Evolutionary conservation across 352 stramenopile genomes (phyloP).

Genomic region (Phytophthora sp.): DNA sequence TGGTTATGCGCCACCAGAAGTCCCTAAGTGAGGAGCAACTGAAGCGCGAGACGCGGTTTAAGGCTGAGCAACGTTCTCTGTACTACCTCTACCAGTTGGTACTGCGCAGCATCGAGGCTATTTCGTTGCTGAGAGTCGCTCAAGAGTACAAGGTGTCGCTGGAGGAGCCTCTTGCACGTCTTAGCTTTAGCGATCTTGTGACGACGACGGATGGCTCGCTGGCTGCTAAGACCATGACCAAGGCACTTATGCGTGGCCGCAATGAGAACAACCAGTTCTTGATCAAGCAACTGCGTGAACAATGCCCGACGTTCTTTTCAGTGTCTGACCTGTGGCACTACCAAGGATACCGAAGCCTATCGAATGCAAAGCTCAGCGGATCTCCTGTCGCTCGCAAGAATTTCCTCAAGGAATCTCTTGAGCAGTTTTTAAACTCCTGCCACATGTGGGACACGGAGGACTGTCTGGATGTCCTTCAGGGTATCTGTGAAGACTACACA

Average conservation of each 20-base stretch:
- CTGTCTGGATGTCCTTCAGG: conserved; percentile 75
- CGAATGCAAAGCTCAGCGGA: conserved; percentile 74
- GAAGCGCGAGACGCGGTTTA: conserved; percentile 77
- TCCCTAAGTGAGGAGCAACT: conserved; percentile 73
- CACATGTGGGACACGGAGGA: conserved; percentile 88
- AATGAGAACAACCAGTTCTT: conserved; percentile 87
- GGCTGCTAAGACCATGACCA: conserved; percentile 80
- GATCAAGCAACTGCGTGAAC: conserved; percentile 82
- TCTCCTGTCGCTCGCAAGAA: conserved; percentile 64
- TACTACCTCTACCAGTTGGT: conserved; percentile 84
- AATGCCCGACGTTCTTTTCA: conserved; percentile 86
- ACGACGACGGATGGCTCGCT: conserved; percentile 62
- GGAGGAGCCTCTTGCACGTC: conserved; percentile 62
- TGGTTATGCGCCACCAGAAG: conserved; percentile 77
- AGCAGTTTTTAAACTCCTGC: conserved; percentile 83
- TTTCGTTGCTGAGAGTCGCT: conserved; percentile 72
- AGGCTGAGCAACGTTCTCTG: conserved; percentile 83
- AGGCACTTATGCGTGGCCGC: conserved; percentile 73
- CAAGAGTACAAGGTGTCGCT: conserved; percentile 74
- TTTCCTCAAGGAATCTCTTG: conserved; percentile 72
- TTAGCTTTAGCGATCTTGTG: conserved; percentile 83
- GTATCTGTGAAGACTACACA: conserved; percentile 84
- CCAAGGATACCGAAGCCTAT: conserved; percentile 86
- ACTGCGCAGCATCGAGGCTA: conserved; percentile 77
- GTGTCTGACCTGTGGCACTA: conserved; percentile 85